Evolutionary conservation across 129 eudicot species (phyloP), one percentile per base, ranked within the genome.

Genomic region (Rutidosis leptorrhynchoides): DNA sequence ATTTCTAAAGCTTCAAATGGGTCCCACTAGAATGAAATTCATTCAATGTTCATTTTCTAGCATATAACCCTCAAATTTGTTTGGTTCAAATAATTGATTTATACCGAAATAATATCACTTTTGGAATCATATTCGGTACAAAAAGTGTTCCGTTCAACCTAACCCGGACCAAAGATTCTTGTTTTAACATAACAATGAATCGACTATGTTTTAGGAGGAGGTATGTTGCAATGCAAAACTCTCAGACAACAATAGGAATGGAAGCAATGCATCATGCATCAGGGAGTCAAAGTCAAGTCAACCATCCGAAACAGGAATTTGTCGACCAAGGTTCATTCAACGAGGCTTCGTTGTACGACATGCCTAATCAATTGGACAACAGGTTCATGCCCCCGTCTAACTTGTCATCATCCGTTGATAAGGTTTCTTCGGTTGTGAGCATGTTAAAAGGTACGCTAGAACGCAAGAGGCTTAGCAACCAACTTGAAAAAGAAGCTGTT

Each of bases 381-480:
- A 61, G 81, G 17, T 88, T 85, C 74, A 74, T 83, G 80, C 83
- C 93, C 14, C 89, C 84, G 22, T 73, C 87, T 17, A 74, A 83
- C 69, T 81, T 89, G 30, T 78, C 87, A 29, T 83, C 93, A 27
- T 74, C 93, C 42, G 70, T 60, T 1, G 96, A 89, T 61, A 85
- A 81, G 24, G 90, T 89, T 49, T 89, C 96, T 33, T 85, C 90
- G 28, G 94, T 89, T 16, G 96, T 89, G 37, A 85, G 83, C 84
- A 89, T 89, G 96, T 79, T 85, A 43, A 89, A 89, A 80, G 94
- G 96, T 22, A 85, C 96, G 6, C 64, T 89, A 72, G 96, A 89
- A 65, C 90, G 94, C 68, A 89, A 85, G 75, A 85, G 80, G 65
- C 78, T 85, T 17, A 30, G 59, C 24, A 82, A 65, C 80, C 86